Conservation (phyloP, 2,329 filamentous ascomycete species). For the Plectosphaerella cucumerina region DNA sequence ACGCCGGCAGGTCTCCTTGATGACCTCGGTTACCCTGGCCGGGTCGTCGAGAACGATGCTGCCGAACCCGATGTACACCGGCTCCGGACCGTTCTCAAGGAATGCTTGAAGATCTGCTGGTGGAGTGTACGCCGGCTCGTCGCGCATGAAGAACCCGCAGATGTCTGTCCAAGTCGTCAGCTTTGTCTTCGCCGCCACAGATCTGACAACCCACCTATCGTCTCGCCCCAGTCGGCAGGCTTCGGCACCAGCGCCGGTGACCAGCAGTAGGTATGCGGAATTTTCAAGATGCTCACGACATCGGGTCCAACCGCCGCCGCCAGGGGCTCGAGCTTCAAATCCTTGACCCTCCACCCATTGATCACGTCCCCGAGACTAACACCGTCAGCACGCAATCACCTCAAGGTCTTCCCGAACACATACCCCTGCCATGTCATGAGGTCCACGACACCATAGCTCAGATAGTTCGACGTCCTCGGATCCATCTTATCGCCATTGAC, state of each 20-base stretch:
- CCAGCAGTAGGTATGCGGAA: constrained; percentile 79
- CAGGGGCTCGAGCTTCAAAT: constrained; percentile 61
- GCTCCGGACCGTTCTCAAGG: constrained; percentile 32
- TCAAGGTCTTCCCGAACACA: neutral
- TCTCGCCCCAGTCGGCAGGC: constrained; percentile 58
- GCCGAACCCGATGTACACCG: constrained; percentile 41
- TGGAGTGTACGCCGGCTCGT: constrained; percentile 51
- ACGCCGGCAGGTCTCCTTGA: constrained; percentile 34
- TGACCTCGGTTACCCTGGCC: constrained; percentile 27
- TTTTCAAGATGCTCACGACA: constrained; percentile 59
- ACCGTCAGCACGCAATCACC: neutral
- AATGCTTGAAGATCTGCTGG: constrained; percentile 45
- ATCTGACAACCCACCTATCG: constrained; percentile 41
- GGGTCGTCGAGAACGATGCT: constrained; percentile 45
- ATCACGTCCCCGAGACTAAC: constrained; percentile 6
- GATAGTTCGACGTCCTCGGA: constrained; percentile 61
- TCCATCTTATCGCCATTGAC: constrained; percentile 41
- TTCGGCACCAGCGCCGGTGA: constrained; percentile 64
- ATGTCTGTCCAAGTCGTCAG: constrained; percentile 24
- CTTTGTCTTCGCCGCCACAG: neutral
- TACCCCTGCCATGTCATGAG: constrained; percentile 72
- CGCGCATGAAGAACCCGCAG: constrained; percentile 63
- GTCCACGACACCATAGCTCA: constrained; percentile 68
- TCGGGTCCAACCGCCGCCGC: constrained; percentile 68
- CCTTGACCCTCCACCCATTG: constrained; percentile 63